phyloP scores from a whole-genome alignment of 768 basidiomycete species.

The Galerina marginata region DNA sequence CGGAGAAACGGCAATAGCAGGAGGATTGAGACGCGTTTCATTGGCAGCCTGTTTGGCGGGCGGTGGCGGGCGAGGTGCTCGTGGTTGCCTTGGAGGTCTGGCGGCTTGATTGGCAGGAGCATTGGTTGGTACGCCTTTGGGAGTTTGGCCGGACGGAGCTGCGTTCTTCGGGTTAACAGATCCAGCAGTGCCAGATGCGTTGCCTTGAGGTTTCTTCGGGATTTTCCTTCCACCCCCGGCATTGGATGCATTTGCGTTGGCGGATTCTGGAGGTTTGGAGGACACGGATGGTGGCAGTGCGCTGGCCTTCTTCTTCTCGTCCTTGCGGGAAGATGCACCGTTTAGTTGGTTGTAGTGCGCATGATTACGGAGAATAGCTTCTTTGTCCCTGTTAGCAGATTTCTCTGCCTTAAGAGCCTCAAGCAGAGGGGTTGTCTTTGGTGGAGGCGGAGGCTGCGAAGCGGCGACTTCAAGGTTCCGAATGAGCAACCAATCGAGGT shows the following conservation, averaged over 20 bases:
- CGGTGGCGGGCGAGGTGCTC: constrained; percentile 16
- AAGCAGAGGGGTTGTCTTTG: constrained; percentile 89
- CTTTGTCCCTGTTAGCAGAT: constrained; percentile 72
- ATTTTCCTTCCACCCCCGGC: constrained; percentile 26
- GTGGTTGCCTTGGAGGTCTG: constrained; percentile 22
- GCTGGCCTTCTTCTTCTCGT: constrained; percentile 36
- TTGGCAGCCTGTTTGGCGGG: constrained; percentile 20
- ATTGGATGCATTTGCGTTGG: constrained; percentile 17
- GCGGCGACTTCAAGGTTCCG: constrained; percentile 61
- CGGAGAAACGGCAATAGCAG: constrained; percentile 16
- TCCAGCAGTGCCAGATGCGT: constrained; percentile 6
- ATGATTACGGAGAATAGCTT: constrained; percentile 72
- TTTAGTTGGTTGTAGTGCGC: constrained; percentile 62
- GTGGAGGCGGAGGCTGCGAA: constrained; percentile 59
- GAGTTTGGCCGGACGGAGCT: constrained; percentile 4
- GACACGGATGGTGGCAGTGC: constrained; percentile 5
- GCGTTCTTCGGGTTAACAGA: constrained; percentile 4
- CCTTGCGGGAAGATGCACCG: constrained; percentile 39
- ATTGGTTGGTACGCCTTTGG: constrained; percentile 17
- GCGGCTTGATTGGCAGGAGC: constrained; percentile 14
- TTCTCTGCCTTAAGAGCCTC: constrained; percentile 92
- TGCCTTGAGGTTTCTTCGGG: constrained; percentile 32
- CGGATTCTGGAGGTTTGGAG: constrained; percentile 23
- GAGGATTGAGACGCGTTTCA: constrained; percentile 2
- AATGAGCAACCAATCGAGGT: constrained; percentile 4